A percentile compares a stretch with the other conserved stretches of the same genome.
phyloP scores from a whole-genome alignment of 2,329 filamentous ascomycete genomes.

The Hawksworthiomyces lignivorus region DNA sequence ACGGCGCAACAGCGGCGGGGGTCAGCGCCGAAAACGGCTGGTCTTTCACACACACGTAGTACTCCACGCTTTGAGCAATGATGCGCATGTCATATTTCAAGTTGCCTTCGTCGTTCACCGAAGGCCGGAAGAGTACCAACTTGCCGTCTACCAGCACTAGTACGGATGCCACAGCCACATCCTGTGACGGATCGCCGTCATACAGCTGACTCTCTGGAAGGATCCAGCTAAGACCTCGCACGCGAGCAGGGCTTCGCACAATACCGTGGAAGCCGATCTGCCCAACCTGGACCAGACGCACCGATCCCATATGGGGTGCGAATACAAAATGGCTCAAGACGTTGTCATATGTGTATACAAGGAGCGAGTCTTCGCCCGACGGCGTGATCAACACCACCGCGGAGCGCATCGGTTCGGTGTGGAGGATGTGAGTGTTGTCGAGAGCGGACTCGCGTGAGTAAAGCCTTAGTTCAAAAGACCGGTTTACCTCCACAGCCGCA shows the following conservation, averaged over 20 bases:
- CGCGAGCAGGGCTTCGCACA: conserved; percentile 83
- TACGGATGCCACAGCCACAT: conserved; percentile 88
- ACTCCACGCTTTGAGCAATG: conserved; percentile 92
- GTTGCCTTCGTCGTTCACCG: conserved; percentile 70
- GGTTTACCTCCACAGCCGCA: conserved; percentile 80
- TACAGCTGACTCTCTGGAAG: conserved; percentile 81
- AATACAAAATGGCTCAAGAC: conserved; percentile 93
- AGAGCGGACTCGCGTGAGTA: conserved; percentile 82
- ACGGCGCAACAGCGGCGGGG: conserved; percentile 9
- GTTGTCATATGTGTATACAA: conserved; percentile 97
- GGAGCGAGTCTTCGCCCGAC: conserved; percentile 85
- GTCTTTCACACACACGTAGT: conserved; percentile 87
- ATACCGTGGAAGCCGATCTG: conserved; percentile 98
- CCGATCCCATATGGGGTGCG: conserved; percentile 56
- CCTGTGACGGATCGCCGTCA: conserved; percentile 89
- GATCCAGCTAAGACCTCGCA: conserved; percentile 92
- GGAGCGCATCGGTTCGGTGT: conserved; percentile 69
- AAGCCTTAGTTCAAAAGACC: conserved; percentile 78
- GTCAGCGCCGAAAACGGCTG: conserved; percentile 44
- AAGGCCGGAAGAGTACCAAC: conserved; percentile 83
- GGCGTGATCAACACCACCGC: conserved; percentile 85
- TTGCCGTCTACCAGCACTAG: conserved; percentile 97
- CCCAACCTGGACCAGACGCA: conserved; percentile 84
- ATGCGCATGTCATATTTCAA: conserved; percentile 98
- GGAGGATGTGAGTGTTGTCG: conserved; percentile 63